Evolutionary conservation across 257 asterid genomes (phyloP).

Genomic region (Avicennia marina): DNA sequence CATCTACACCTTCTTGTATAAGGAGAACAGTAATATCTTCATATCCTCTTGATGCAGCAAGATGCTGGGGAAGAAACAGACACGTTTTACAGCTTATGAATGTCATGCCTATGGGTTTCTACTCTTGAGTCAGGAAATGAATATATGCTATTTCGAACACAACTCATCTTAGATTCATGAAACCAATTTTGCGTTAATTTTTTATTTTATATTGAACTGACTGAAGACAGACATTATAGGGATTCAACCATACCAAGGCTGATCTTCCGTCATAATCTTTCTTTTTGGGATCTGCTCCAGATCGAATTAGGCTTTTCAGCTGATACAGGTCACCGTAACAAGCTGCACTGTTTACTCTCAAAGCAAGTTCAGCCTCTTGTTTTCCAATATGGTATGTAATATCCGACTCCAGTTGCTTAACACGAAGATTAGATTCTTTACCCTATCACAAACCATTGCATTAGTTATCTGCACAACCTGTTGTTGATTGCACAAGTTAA

Average conservation of each 20-base stretch:
- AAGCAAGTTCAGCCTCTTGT: constrained; percentile 90
- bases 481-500: too few relatives aligned
- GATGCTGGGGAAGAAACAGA: constrained; percentile 50
- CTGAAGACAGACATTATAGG: neutral
- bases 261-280: constrained; percentile 87
- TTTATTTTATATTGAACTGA: neutral
- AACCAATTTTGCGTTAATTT: too few relatives aligned
- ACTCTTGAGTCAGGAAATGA: too few relatives aligned
- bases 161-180: too few relatives aligned
- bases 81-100: too few relatives aligned
- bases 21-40: constrained; percentile 69
- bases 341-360: constrained; percentile 81
- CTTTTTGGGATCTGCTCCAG: constrained; percentile 91
- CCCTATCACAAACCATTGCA: constrained; percentile 36
- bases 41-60: constrained; percentile 85
- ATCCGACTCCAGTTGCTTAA: constrained; percentile 79
- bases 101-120: too few relatives aligned
- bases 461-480: too few relatives aligned
- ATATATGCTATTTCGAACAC: too few relatives aligned
- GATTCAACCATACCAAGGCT: constrained; percentile 52
- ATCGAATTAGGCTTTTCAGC: constrained; percentile 59
- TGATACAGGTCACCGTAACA: constrained; percentile 78
- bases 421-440: constrained; percentile 56
- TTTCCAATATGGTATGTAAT: constrained; percentile 64
- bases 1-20: constrained; percentile 59